phyloP scores from a whole-genome alignment of 2,329 filamentous ascomycete genomes.

The Pyricularia pennisetigena region DNA sequence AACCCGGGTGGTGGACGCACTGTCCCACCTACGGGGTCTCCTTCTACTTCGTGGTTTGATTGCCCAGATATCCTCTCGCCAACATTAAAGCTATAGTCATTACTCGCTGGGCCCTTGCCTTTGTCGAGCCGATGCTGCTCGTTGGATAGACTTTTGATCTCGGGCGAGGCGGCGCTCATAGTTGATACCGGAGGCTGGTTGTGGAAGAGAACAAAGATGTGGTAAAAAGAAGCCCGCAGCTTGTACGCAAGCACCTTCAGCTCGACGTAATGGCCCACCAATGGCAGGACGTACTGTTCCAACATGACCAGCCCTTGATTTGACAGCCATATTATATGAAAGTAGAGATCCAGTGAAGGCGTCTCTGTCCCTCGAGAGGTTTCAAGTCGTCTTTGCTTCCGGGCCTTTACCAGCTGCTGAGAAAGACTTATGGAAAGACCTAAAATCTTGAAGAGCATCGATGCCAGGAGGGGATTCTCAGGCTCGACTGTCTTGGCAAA shows the following conservation, averaged over 20 bases:
- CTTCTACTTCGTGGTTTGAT: slow-evolving; percentile 40
- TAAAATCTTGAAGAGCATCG: slow-evolving; percentile 81
- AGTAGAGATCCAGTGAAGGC: slow-evolving; percentile 70
- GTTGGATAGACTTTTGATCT: slow-evolving; percentile 22
- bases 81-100: slow-evolving; percentile 22
- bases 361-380: slow-evolving; percentile 54
- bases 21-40: slow-evolving; percentile 39
- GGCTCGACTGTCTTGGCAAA: slow-evolving; percentile 72
- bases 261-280: slow-evolving; percentile 68
- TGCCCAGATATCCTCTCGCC: slow-evolving; percentile 18
- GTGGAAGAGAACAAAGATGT: slow-evolving; percentile 94
- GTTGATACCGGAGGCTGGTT: slow-evolving; percentile 72
- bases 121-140: slow-evolving; percentile 29
- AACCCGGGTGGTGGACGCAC: slow-evolving; percentile 41
- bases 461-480: slow-evolving; percentile 69
- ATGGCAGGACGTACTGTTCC: slow-evolving; percentile 79
- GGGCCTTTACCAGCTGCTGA: slow-evolving; percentile 70
- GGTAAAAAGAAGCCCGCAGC: slow-evolving; percentile 86
- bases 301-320: slow-evolving; percentile 83
- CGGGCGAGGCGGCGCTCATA: slow-evolving; percentile 42
- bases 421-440: slow-evolving; percentile 85
- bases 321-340: slow-evolving; percentile 90
- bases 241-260: slow-evolving; percentile 87
- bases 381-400: slow-evolving; percentile 76
- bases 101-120: slow-evolving; percentile 27